Evolutionary conservation across 2,329 filamentous ascomycete genomes (phyloP).

Genomic region (Arthrobotrys sinensis): DNA sequence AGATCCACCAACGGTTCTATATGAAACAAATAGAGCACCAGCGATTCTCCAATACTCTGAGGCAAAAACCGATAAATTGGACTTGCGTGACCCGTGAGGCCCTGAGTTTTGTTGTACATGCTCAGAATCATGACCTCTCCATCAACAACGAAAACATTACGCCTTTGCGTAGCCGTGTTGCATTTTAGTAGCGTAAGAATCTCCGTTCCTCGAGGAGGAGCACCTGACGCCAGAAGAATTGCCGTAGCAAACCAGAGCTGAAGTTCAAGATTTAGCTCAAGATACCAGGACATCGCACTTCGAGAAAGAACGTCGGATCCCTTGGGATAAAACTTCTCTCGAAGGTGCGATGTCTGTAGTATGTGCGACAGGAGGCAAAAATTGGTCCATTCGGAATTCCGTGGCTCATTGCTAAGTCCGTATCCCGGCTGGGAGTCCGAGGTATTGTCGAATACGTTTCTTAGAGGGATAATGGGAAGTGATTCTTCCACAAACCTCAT

Average conservation of each 20-base stretch:
- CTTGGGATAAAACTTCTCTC: neutral
- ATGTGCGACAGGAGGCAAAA: neutral
- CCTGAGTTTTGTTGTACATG: constrained; percentile 27
- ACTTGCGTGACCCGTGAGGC: neutral
- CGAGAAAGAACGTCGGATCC: neutral
- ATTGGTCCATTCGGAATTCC: neutral
- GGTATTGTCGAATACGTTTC: neutral
- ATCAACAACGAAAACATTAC: constrained; percentile 29
- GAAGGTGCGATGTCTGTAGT: neutral
- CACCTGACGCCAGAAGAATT: constrained; percentile 20
- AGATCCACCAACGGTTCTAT: constrained; percentile 21
- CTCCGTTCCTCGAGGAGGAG: constrained; percentile 27
- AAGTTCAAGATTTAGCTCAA: neutral
- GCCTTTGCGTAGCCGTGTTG: neutral
- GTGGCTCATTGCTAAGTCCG: neutral
- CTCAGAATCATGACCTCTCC: constrained; percentile 16
- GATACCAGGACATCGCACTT: neutral
- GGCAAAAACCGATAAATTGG: constrained; percentile 12
- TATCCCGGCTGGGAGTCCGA: neutral
- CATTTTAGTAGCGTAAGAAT: neutral
- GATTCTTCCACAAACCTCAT: neutral
- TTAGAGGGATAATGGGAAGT: neutral
- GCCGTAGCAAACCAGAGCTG: constrained; percentile 15
- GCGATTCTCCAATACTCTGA: neutral
- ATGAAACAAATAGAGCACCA: constrained; percentile 11